Percentiles rank a stretch among this genome's conserved stretches.
Conservation (phyloP, 139 green algal genomes). For the Nannochloris sp. region DNA sequence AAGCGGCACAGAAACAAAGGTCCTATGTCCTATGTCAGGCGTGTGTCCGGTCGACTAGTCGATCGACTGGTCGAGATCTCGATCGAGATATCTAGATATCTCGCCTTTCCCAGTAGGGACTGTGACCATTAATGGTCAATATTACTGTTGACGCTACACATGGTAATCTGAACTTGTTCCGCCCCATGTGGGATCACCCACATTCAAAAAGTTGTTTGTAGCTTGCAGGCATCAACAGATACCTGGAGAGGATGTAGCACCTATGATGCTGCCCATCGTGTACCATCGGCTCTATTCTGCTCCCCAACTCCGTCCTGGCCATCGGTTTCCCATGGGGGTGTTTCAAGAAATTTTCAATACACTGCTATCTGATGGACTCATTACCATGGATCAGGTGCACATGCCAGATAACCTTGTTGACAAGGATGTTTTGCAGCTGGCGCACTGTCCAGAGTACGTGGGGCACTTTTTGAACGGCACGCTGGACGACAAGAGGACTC, state of each 20-base stretch:
- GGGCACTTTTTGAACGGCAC: slow-evolving; percentile 18
- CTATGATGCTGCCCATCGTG: slow-evolving; percentile 9
- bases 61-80: too few relatives aligned
- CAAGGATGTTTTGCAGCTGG: slow-evolving; percentile 11
- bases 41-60: too few relatives aligned
- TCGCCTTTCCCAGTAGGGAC: too few relatives aligned
- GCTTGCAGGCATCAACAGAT: too few relatives aligned
- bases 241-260: not conserved
- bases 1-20: too few relatives aligned
- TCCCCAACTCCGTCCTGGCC: slow-evolving; percentile 44
- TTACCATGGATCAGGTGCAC: slow-evolving; percentile 15
- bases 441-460: slow-evolving; percentile 59
- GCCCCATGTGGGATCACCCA: too few relatives aligned
- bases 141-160: too few relatives aligned
- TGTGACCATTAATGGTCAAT: too few relatives aligned
- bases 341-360: slow-evolving; percentile 43
- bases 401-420: slow-evolving; percentile 11
- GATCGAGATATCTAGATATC: too few relatives aligned
- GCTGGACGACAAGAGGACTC: slow-evolving; percentile 19
- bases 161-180: too few relatives aligned
- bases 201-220: too few relatives aligned
- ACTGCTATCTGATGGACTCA: slow-evolving; percentile 35
- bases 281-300: slow-evolving; percentile 48
- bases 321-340: slow-evolving; percentile 76
- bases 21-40: too few relatives aligned